Conservation (phyloP, 345 rosid species). For the Hibiscus mutabilis region DNA sequence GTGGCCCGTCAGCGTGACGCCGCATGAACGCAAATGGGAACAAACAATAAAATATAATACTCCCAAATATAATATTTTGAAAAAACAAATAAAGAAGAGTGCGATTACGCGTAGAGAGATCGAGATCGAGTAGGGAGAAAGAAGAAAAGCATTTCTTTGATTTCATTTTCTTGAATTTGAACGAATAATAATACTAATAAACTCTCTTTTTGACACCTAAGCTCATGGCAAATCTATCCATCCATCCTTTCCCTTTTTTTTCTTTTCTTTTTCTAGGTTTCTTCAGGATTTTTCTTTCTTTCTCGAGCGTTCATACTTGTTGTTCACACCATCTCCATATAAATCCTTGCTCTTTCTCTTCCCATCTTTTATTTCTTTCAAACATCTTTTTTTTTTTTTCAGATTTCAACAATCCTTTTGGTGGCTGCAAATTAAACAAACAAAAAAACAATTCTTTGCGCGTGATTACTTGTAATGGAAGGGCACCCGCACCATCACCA, state of each 20-base stretch:
- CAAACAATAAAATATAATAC: slow-evolving; percentile 10
- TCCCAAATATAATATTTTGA: not conserved
- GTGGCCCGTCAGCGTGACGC: slow-evolving; percentile 52
- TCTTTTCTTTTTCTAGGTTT: not conserved
- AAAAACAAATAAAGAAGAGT: slow-evolving; percentile 1
- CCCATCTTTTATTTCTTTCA: slow-evolving; percentile 12
- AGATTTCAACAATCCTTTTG: not conserved
- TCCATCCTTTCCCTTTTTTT: not conserved
- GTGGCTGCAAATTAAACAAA: not conserved
- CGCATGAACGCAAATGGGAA: slow-evolving; percentile 43
- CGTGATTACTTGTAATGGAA: slow-evolving; percentile 37
- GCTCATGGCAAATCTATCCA: slow-evolving; percentile 2
- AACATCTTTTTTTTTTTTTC: too few species aligned
- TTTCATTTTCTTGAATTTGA: slow-evolving; percentile 29
- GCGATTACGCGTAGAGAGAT: slow-evolving; percentile 92
- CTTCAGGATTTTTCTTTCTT: not conserved
- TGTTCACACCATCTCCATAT: slow-evolving; percentile 40
- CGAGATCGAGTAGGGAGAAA: not conserved
- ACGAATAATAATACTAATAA: slow-evolving; percentile 16
- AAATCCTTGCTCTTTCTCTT: slow-evolving; percentile 27
- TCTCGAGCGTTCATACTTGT: slow-evolving; percentile 51
- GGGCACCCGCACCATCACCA: slow-evolving; percentile 41
- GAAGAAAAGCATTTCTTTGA: slow-evolving; percentile 4
- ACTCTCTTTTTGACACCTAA: slow-evolving; percentile 26
- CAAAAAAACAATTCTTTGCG: not conserved